Percentiles rank a stretch among this genome's conserved stretches.
phyloP scores from a whole-genome alignment of 768 basidiomycete species.

The Russula virescens region DNA sequence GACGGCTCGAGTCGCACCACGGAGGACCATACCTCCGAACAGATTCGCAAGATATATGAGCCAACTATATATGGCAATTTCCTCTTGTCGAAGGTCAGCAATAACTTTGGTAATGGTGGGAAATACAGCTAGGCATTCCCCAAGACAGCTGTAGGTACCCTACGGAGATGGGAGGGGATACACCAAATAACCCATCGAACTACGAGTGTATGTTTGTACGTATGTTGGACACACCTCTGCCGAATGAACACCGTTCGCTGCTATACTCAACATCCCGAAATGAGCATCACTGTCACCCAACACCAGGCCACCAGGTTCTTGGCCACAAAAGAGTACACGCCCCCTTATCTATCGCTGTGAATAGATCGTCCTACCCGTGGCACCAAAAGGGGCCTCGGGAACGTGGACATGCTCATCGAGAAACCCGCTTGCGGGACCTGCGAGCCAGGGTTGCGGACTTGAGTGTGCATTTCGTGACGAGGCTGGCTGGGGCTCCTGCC shows the following conservation, averaged over 20 bases:
- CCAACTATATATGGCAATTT: conserved; percentile 76
- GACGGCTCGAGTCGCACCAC: conserved; percentile 23
- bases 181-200: background rate
- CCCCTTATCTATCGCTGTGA: conserved; percentile 19
- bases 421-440: conserved; percentile 23
- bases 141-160: background rate
- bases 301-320: background rate
- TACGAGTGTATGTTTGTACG: conserved; percentile 12
- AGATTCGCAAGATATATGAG: conserved; percentile 32
- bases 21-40: conserved; percentile 22
- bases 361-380: conserved; percentile 25
- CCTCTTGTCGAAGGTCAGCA: conserved; percentile 62
- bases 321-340: background rate
- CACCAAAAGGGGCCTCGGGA: conserved; percentile 21
- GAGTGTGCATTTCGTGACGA: conserved; percentile 9
- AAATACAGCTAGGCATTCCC: conserved; percentile 29
- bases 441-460: conserved; percentile 20
- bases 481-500: conserved; percentile 4
- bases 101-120: conserved; percentile 51
- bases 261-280: background rate
- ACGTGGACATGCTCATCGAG: conserved; percentile 20
- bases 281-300: background rate
- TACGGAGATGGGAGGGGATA: conserved; percentile 2
- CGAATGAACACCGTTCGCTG: background rate
- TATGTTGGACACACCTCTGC: background rate